A percentile compares a stretch with the other conserved stretches of the same genome.
phyloP scores from a whole-genome alignment of 2,329 filamentous ascomycete species.

The Chaetothyriales sp. region DNA sequence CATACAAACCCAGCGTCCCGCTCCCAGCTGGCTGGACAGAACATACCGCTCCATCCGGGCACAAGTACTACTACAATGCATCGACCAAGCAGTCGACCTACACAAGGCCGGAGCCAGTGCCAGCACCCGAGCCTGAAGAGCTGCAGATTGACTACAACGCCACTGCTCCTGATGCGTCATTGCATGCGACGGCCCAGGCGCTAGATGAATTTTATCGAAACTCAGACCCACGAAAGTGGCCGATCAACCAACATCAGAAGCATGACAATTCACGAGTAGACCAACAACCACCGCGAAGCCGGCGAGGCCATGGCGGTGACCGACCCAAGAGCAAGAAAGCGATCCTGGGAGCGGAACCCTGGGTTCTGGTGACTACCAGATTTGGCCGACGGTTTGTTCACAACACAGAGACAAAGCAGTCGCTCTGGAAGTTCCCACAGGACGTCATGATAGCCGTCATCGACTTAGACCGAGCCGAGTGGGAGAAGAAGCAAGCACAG shows the following conservation, averaged over 20 bases:
- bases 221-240: conserved; percentile 6
- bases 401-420: conserved; percentile 71
- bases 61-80: conserved; percentile 77
- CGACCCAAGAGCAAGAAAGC: conserved; percentile 63
- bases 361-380: conserved; percentile 87
- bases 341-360: conserved; percentile 71
- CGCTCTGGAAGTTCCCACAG: conserved; percentile 87
- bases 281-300: conserved; percentile 41
- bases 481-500: conserved; percentile 40
- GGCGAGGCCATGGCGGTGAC: conserved; percentile 53
- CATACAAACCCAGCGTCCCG: conserved; percentile 50
- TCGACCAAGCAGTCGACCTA: conserved; percentile 78
- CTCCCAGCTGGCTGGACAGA: conserved; percentile 79
- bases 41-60: conserved; percentile 70
- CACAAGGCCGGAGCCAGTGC: conserved; percentile 42
- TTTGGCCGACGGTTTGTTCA: conserved; percentile 79
- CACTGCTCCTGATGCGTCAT: conserved; percentile 12
- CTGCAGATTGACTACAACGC: conserved; percentile 16
- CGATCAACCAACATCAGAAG: conserved; percentile 3
- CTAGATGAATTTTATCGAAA: conserved; percentile 17
- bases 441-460: conserved; percentile 62
- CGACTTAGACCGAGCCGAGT: conserved; percentile 56
- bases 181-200: conserved; percentile 11
- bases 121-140: conserved; percentile 21
- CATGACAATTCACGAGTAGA: conserved; percentile 33